These are phyloP conservation scores for Phaeosphaeriaceae sp. DNA, from an alignment of 2,329 filamentous ascomycete genomes.

Conservation along the genomic window DNA sequence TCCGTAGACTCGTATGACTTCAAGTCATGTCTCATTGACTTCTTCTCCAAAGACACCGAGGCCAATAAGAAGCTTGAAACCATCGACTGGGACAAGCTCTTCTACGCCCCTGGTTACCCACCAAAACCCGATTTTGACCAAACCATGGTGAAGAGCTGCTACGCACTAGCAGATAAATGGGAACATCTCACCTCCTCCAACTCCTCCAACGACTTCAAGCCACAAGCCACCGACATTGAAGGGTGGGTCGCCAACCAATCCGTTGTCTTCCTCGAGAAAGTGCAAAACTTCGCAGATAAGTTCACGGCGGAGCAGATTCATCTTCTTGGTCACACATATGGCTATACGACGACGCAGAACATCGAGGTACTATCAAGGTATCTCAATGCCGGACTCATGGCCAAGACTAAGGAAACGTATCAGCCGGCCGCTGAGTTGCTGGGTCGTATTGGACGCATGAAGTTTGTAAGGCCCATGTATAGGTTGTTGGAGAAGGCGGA, in stretches of 20 bases:
- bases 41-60: conserved; percentile 74
- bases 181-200: conserved; percentile 56
- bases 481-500: conserved; percentile 77
- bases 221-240: conserved; percentile 71
- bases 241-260: conserved; percentile 85
- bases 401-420: conserved; percentile 73
- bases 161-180: conserved; percentile 83
- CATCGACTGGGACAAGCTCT: conserved; percentile 89
- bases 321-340: conserved; percentile 76
- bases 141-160: conserved; percentile 82
- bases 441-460: conserved; percentile 89
- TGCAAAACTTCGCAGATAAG: conserved; percentile 71
- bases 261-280: conserved; percentile 84
- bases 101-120: conserved; percentile 87
- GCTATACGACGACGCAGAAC: conserved; percentile 73
- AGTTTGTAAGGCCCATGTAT: conserved; percentile 90
- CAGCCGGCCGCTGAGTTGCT: conserved; percentile 75
- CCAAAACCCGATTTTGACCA: conserved; percentile 93
- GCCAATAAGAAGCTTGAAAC: conserved; percentile 67
- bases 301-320: conserved; percentile 71
- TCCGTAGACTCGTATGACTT: conserved; percentile 95
- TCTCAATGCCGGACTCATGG: conserved; percentile 77
- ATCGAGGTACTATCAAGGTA: conserved; percentile 85
- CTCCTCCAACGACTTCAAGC: conserved; percentile 57
- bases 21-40: conserved; percentile 83